Percentiles rank a stretch among this genome's conserved stretches.
These are phyloP conservation scores for Verticillium nubilum DNA, from an alignment of 2,329 filamentous ascomycete species.

Conservation along the genomic window DNA sequence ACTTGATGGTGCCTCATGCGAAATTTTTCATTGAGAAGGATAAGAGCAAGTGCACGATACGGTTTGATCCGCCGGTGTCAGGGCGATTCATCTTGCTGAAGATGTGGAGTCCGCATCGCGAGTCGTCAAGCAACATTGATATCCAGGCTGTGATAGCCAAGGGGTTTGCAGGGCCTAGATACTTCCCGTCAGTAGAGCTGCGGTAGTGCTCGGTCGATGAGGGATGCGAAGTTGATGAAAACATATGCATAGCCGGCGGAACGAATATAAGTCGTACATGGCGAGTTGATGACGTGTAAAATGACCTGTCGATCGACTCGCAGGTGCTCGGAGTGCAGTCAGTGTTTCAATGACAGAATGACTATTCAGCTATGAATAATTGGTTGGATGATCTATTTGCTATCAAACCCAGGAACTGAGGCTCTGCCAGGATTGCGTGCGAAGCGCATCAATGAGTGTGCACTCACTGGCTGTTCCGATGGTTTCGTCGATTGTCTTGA, in stretches of 20 bases:
- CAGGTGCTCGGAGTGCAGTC: too few species aligned
- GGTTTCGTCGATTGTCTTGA: neutral
- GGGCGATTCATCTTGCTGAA: constrained; percentile 83
- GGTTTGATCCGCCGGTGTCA: constrained; percentile 76
- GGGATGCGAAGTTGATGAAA: neutral
- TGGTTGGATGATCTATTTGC: too few species aligned
- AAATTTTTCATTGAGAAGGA: constrained; percentile 78
- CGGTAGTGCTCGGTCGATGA: constrained; percentile 29
- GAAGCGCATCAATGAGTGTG: too few species aligned
- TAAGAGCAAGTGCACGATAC: constrained; percentile 80
- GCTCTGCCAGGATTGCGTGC: too few species aligned
- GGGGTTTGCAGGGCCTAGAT: constrained; percentile 81
- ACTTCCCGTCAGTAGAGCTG: constrained; percentile 66
- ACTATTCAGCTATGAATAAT: too few species aligned
- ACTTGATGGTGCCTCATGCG: constrained; percentile 66
- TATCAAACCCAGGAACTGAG: too few species aligned
- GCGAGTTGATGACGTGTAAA: too few species aligned
- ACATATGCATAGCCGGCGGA: neutral
- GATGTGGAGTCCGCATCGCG: constrained; percentile 75
- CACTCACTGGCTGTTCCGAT: too few species aligned
- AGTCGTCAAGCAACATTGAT: constrained; percentile 69
- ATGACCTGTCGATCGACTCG: too few species aligned
- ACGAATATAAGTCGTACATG: too few species aligned
- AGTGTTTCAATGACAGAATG: too few species aligned
- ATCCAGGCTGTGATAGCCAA: constrained; percentile 80